Percentiles rank a stretch among this genome's conserved stretches.
Conservation (phyloP, 2,329 filamentous ascomycete genomes). For the Samsoniella hepiali region DNA sequence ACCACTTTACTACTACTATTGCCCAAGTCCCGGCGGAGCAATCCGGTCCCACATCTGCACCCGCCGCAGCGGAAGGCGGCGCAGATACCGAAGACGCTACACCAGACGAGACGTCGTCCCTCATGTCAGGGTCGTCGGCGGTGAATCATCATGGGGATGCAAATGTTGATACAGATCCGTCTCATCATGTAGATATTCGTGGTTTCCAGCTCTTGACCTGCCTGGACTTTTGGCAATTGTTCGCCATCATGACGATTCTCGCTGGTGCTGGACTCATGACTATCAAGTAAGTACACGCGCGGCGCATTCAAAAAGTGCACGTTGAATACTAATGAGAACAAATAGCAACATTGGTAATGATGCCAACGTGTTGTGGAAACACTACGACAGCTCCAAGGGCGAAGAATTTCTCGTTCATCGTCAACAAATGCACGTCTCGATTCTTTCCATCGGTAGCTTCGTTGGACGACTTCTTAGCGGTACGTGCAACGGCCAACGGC, state of each 20-base stretch:
- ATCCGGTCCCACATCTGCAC: slow-evolving; percentile 15
- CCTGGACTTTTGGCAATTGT: slow-evolving; percentile 87
- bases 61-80: slow-evolving; percentile 20
- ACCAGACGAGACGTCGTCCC: slow-evolving; percentile 71
- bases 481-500: slow-evolving; percentile 36
- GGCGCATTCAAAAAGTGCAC: background rate
- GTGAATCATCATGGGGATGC: slow-evolving; percentile 51
- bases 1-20: slow-evolving; percentile 33
- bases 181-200: slow-evolving; percentile 85
- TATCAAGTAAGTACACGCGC: slow-evolving; percentile 72
- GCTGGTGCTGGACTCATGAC: slow-evolving; percentile 96
- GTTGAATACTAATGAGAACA: background rate
- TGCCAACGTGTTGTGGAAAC: slow-evolving; percentile 81
- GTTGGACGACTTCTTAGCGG: slow-evolving; percentile 73
- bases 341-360: slow-evolving; percentile 89
- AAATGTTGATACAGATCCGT: slow-evolving; percentile 68
- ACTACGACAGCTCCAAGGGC: slow-evolving; percentile 71
- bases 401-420: slow-evolving; percentile 73
- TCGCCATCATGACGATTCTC: slow-evolving; percentile 81
- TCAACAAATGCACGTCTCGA: slow-evolving; percentile 90
- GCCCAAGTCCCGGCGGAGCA: slow-evolving; percentile 27
- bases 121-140: slow-evolving; percentile 64
- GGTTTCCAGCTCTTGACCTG: slow-evolving; percentile 70
- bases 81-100: slow-evolving; percentile 23
- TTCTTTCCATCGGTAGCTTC: slow-evolving; percentile 88